These are phyloP conservation scores for Gnomoniopsis smithogilvyi DNA, from an alignment of 2,329 filamentous ascomycete species.

Conservation along the genomic window DNA sequence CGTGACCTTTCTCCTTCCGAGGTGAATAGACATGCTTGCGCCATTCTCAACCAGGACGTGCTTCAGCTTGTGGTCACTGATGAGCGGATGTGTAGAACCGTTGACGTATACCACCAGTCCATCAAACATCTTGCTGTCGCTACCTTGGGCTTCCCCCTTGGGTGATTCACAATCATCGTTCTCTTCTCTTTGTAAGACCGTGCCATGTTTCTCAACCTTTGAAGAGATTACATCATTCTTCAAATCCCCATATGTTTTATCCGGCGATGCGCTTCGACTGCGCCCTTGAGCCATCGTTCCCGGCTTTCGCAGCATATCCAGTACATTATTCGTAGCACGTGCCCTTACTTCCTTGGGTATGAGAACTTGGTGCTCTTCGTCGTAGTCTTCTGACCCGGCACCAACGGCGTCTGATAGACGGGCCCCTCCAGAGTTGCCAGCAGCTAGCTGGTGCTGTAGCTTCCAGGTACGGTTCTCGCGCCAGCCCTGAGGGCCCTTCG, in stretches of 20 bases:
- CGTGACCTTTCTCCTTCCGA: conserved; percentile 73
- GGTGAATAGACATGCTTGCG: conserved; percentile 64
- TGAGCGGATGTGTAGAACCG: conserved; percentile 74
- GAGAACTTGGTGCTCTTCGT: conserved; percentile 39
- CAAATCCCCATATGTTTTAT: neutral
- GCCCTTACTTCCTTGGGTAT: conserved; percentile 40
- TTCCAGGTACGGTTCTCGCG: conserved; percentile 67
- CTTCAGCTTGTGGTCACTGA: conserved; percentile 87
- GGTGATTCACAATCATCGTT: conserved; percentile 30
- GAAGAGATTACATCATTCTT: neutral
- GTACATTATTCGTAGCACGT: conserved; percentile 41
- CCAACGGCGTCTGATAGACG: conserved; percentile 65
- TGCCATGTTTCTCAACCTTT: conserved; percentile 23
- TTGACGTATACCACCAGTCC: conserved; percentile 80
- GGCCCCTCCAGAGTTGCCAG: conserved; percentile 53
- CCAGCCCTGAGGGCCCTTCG: conserved; percentile 65
- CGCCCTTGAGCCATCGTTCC: conserved; percentile 34
- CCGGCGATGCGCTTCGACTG: conserved; percentile 8
- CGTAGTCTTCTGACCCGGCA: conserved; percentile 56
- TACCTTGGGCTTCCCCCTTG: conserved; percentile 33
- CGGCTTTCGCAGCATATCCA: conserved; percentile 51
- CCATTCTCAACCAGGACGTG: conserved; percentile 73
- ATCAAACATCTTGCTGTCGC: conserved; percentile 56
- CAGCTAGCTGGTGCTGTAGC: conserved; percentile 65
- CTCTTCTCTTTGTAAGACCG: conserved; percentile 22